phyloP scores from a whole-genome alignment of 2,329 filamentous ascomycete genomes.

The Tolypocladium album region DNA sequence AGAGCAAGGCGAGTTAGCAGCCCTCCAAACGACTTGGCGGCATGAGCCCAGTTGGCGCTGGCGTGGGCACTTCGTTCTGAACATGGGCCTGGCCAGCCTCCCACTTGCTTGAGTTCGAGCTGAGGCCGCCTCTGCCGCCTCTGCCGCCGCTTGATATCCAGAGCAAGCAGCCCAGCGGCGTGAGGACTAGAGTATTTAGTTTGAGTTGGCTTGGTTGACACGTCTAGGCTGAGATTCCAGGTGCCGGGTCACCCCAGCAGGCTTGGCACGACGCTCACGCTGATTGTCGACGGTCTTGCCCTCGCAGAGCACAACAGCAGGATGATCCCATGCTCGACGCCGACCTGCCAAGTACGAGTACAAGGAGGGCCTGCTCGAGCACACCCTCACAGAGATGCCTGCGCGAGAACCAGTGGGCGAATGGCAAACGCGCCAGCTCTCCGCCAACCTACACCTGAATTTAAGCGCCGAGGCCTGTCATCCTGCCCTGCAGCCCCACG shows the following conservation, averaged over 20 bases:
- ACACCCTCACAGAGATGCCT: background rate
- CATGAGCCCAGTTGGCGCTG: background rate
- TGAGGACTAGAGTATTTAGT: background rate
- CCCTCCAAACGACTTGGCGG: background rate
- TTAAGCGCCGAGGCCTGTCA: conserved; percentile 49
- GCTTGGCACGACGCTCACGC: background rate
- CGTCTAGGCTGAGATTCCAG: background rate
- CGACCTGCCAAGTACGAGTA: background rate
- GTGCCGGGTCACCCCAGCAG: background rate
- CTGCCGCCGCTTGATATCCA: background rate
- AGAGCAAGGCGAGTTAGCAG: background rate
- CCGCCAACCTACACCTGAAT: conserved; percentile 19
- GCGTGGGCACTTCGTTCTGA: background rate
- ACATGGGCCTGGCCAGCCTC: background rate
- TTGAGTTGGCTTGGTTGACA: background rate
- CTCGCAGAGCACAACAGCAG: background rate
- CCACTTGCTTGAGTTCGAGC: background rate
- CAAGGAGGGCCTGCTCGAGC: background rate
- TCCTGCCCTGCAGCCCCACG: conserved; percentile 35
- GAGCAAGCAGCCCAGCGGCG: background rate
- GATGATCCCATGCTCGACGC: background rate
- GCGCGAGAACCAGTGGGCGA: conserved; percentile 2
- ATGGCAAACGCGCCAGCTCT: conserved; percentile 16
- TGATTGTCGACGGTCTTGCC: background rate
- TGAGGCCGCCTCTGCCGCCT: background rate